These are phyloP conservation scores for Grosmannia serpens DNA, from an alignment of 2,329 filamentous ascomycete genomes.

Conservation along the genomic window DNA sequence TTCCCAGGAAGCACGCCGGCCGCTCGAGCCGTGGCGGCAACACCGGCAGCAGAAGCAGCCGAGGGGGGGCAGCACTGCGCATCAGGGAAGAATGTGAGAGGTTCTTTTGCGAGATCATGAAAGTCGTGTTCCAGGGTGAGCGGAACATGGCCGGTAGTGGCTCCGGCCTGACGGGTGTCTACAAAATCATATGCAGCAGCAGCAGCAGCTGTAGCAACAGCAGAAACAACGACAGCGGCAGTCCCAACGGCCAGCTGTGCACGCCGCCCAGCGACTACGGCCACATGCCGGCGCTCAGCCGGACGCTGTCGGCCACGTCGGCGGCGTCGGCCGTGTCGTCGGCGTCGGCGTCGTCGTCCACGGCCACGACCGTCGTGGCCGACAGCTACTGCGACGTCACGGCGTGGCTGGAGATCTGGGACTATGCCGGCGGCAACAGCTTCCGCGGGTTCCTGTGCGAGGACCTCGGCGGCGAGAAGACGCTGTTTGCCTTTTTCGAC, in stretches of 20 bases:
- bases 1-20: conserved; percentile 35
- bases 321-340: conserved; percentile 11
- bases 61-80: conserved; percentile 88
- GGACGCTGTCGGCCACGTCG: conserved; percentile 13
- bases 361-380: background rate
- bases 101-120: conserved; percentile 97
- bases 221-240: conserved; percentile 11
- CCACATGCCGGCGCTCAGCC: conserved; percentile 20
- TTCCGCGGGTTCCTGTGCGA: conserved; percentile 79
- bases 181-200: conserved; percentile 14
- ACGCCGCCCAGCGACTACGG: conserved; percentile 40
- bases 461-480: conserved; percentile 44
- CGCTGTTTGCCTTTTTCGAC: conserved; percentile 84
- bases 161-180: conserved; percentile 80
- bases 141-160: conserved; percentile 62
- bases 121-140: conserved; percentile 92
- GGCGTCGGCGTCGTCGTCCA: background rate
- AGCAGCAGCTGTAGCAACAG: conserved; percentile 11
- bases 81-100: conserved; percentile 99
- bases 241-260: conserved; percentile 10
- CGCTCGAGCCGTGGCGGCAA: conserved; percentile 12
- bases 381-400: conserved; percentile 27
- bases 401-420: conserved; percentile 69
- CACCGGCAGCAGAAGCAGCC: conserved; percentile 23
- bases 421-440: conserved; percentile 72